A percentile compares a stretch with the other conserved stretches of the same genome.
These are phyloP conservation scores for Massariosphaeria phaeospora DNA, from an alignment of 495 filamentous ascomycete genomes.

Conservation along the genomic window DNA sequence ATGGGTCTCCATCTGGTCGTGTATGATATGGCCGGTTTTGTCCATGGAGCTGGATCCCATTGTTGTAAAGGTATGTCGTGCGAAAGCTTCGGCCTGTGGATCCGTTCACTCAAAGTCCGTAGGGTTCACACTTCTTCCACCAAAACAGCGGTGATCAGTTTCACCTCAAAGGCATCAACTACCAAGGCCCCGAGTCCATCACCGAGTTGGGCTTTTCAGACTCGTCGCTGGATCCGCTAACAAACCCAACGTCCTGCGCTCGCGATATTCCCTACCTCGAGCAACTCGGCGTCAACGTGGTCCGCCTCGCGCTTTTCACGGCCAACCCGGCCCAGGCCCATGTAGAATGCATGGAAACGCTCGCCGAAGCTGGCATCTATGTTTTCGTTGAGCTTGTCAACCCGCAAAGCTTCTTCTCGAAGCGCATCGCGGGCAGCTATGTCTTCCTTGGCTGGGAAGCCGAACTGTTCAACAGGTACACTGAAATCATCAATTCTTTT, in stretches of 20 bases:
- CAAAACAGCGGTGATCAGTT: conserved; percentile 6
- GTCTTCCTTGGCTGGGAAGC: too few relatives aligned
- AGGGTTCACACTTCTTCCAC: conserved; percentile 15
- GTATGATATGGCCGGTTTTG: too few relatives aligned
- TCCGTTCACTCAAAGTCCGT: neutral
- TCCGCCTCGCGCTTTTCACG: neutral
- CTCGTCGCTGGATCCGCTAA: neutral
- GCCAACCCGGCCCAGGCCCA: conserved; percentile 10
- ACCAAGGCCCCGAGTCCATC: neutral
- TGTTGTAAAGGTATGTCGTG: conserved; percentile 5
- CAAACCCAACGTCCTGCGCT: neutral
- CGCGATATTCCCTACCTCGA: neutral
- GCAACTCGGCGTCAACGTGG: neutral
- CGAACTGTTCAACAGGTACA: neutral
- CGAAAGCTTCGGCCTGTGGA: neutral
- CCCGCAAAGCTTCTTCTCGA: neutral
- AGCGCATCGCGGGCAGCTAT: too few relatives aligned
- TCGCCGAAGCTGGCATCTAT: conserved; percentile 15
- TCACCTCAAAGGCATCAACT: neutral
- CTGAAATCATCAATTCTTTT: neutral
- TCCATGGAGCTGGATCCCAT: conserved; percentile 10
- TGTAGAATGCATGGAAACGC: neutral
- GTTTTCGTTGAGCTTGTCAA: neutral
- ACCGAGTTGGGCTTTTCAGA: neutral
- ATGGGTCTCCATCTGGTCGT: too few relatives aligned